These are phyloP conservation scores for Scytalidium sp. DNA, from an alignment of 2,329 filamentous ascomycete genomes.

Conservation along the genomic window DNA sequence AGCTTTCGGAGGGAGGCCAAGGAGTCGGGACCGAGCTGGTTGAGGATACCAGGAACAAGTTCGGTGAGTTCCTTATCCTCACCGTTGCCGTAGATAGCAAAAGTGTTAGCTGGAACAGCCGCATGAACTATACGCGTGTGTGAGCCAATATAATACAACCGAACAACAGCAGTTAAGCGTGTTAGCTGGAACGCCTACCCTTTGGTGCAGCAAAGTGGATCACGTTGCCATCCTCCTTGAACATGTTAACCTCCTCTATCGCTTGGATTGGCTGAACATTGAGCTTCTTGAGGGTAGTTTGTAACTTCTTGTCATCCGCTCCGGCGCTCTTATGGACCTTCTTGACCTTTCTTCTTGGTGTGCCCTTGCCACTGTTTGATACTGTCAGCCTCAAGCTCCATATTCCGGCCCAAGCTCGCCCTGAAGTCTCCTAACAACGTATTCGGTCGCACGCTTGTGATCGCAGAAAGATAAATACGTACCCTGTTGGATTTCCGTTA, in stretches of 20 bases:
- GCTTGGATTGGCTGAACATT: conserved; percentile 99
- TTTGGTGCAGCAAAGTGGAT: conserved; percentile 98
- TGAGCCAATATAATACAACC: conserved; percentile 2
- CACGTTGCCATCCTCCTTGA: conserved; percentile 99
- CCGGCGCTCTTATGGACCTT: conserved; percentile 90
- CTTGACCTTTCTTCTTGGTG: conserved; percentile 97
- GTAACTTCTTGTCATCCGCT: conserved; percentile 99
- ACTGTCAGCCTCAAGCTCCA: conserved; percentile 19
- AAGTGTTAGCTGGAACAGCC: conserved; percentile 96
- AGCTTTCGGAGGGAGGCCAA: conserved; percentile 97
- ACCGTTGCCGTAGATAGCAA: conserved; percentile 97
- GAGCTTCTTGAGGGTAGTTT: conserved; percentile 96
- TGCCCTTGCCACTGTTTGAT: conserved; percentile 79
- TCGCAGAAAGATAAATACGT: background rate
- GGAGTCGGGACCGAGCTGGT: conserved; percentile 98
- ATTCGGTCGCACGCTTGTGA: background rate
- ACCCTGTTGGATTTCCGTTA: background rate
- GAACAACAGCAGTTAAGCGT: background rate
- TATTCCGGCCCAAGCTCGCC: background rate
- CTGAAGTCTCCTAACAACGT: background rate
- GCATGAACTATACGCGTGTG: conserved; percentile 82
- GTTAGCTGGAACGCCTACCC: conserved; percentile 62
- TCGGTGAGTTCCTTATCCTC: conserved; percentile 99
- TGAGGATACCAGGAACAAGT: conserved; percentile 97
- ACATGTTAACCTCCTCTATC: conserved; percentile 99